phyloP scores from a whole-genome alignment of 139 green algal genomes.

The Tetraselmis chui region DNA sequence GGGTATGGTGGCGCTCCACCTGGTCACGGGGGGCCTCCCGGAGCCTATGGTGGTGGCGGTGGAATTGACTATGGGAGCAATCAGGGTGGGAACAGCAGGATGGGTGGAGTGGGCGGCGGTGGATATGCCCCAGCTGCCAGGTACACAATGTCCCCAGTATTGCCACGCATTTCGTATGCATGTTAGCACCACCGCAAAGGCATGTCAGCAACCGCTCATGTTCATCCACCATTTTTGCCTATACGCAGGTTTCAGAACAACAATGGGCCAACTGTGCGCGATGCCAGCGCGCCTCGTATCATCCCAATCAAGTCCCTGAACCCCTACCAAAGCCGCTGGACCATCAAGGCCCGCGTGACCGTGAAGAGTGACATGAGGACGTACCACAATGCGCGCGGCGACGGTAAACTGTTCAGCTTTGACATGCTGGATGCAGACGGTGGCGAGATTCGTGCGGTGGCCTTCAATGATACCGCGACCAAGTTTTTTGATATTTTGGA shows the following conservation, averaged over 20 bases:
- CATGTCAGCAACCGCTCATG: too few species aligned
- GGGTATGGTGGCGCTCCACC: conserved; percentile 11
- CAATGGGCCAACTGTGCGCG: conserved; percentile 29
- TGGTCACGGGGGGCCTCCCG: not conserved
- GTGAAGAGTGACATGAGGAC: conserved; percentile 61
- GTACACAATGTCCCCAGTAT: too few species aligned
- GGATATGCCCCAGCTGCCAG: not conserved
- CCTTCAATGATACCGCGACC: conserved; percentile 60
- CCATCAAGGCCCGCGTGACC: conserved; percentile 86
- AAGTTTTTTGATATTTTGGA: conserved; percentile 34
- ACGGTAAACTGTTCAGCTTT: conserved; percentile 44
- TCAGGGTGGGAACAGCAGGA: not conserved
- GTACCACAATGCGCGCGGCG: conserved; percentile 38
- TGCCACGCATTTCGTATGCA: not conserved
- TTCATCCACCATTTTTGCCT: too few species aligned
- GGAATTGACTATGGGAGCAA: conserved; percentile 12
- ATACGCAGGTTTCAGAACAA: conserved; percentile 3
- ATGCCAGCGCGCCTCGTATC: conserved; percentile 53
- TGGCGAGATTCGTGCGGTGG: conserved; percentile 69
- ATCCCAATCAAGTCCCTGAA: conserved; percentile 84
- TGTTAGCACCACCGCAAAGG: not conserved
- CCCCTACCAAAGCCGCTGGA: conserved; percentile 90
- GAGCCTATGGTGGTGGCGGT: not conserved
- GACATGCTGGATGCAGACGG: conserved; percentile 63
- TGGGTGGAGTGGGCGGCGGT: conserved; percentile 6